phyloP scores from a whole-genome alignment of 345 rosid species.

The Corymbia maculata region DNA sequence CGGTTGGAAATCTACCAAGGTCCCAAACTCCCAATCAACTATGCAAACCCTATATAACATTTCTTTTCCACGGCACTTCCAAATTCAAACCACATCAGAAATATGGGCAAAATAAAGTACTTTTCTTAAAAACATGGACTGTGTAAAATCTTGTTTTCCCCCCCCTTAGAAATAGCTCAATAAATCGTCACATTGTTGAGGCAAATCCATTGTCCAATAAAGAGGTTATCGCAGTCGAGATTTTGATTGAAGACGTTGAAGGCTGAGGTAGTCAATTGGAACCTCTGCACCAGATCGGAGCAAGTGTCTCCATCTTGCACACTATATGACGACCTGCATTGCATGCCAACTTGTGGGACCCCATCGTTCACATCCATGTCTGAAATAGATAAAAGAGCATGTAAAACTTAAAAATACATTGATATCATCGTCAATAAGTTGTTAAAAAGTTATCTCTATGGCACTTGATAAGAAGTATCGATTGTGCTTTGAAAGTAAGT shows the following conservation, averaged over 20 bases:
- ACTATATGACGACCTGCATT: neutral
- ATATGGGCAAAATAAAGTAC: neutral
- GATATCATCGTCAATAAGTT: neutral
- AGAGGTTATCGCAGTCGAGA: slow-evolving; percentile 10
- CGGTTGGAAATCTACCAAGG: neutral
- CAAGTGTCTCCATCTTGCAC: slow-evolving; percentile 7
- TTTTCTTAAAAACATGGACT: neutral
- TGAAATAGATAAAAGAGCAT: neutral
- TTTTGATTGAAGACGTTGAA: slow-evolving; percentile 17
- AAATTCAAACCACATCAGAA: too few species aligned
- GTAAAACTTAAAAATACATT: neutral
- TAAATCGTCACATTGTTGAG: neutral
- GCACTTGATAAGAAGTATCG: neutral
- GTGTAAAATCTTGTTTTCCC: neutral
- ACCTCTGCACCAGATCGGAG: neutral
- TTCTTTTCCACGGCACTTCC: too few species aligned
- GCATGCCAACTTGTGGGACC: neutral
- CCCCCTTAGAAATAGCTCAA: neutral
- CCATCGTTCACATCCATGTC: neutral
- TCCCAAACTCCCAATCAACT: too few species aligned
- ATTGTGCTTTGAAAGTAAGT: neutral
- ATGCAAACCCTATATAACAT: too few species aligned
- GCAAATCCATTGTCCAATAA: slow-evolving; percentile 33
- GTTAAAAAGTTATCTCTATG: neutral
- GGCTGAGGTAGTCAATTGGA: neutral